phyloP scores from a whole-genome alignment of 192 early-diverging fungal genomes.

The Coemansia sp. region DNA sequence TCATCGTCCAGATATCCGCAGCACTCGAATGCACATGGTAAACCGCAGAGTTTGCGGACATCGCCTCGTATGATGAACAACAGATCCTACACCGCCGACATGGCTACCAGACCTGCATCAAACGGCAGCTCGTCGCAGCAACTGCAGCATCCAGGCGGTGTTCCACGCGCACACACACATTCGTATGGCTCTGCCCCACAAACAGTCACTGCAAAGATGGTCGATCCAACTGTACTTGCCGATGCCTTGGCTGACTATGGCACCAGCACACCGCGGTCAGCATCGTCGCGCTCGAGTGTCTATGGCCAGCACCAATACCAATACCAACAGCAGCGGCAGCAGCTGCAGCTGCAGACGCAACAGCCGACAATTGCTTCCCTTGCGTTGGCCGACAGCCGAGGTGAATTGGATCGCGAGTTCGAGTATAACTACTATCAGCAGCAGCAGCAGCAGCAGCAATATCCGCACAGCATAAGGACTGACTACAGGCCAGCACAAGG shows the following conservation, averaged over 20 bases:
- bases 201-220: conserved; percentile 41
- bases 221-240: conserved; percentile 26
- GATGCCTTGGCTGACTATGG: conserved; percentile 3
- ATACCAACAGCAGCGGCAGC: conserved; percentile 3
- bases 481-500: conserved; percentile 28
- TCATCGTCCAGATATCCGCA: background rate
- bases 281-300: conserved; percentile 2
- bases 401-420: conserved; percentile 39
- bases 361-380: conserved; percentile 46
- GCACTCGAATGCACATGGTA: background rate
- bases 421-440: conserved; percentile 29
- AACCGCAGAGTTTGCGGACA: background rate
- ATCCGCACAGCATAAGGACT: conserved; percentile 24
- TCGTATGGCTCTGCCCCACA: conserved; percentile 17
- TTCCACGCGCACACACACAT: conserved; percentile 4
- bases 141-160: background rate
- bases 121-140: background rate
- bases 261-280: background rate
- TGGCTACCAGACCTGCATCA: background rate
- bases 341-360: conserved; percentile 17
- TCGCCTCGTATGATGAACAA: conserved; percentile 1
- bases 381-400: conserved; percentile 46
- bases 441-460: conserved; percentile 2
- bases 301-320: conserved; percentile 13
- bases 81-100: conserved; percentile 5